A percentile compares a stretch with the other conserved stretches of the same genome.
phyloP scores from a whole-genome alignment of 1,284 basidiomycete species.

The Rhodotorula sp. region DNA sequence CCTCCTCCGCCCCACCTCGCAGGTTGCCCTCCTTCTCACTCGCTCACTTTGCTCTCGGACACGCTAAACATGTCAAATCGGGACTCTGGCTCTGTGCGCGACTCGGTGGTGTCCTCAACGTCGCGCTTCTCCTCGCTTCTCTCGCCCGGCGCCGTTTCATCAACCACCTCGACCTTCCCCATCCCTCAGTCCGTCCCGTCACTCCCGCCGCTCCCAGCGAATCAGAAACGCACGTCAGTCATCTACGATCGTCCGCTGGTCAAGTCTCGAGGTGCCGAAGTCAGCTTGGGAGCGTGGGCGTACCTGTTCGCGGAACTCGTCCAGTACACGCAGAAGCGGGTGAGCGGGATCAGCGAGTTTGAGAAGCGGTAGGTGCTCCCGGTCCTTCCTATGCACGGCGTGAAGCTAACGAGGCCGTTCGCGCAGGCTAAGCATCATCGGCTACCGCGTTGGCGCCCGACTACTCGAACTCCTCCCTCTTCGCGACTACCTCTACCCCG shows the following conservation, averaged over 20 bases:
- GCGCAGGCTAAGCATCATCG: slow-evolving; percentile 75
- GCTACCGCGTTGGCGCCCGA: slow-evolving; percentile 81
- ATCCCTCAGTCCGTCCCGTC: neutral
- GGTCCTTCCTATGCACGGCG: neutral
- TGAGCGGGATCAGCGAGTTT: slow-evolving; percentile 89
- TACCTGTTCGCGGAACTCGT: slow-evolving; percentile 90
- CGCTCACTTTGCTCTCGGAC: neutral
- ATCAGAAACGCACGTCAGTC: slow-evolving; percentile 16
- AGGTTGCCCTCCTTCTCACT: neutral
- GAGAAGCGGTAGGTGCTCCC: slow-evolving; percentile 56
- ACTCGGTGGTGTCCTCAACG: slow-evolving; percentile 17
- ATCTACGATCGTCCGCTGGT: slow-evolving; percentile 83
- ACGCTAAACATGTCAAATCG: slow-evolving; percentile 8
- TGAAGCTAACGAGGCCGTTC: neutral
- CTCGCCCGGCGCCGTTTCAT: slow-evolving; percentile 4
- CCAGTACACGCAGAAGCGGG: slow-evolving; percentile 91
- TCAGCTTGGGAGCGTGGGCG: slow-evolving; percentile 74
- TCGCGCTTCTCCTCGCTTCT: slow-evolving; percentile 35
- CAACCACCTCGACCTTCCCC: slow-evolving; percentile 18
- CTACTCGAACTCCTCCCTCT: slow-evolving; percentile 65
- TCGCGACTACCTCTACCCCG: slow-evolving; percentile 41
- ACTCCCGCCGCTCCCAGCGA: slow-evolving; percentile 1
- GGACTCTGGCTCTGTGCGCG: slow-evolving; percentile 18
- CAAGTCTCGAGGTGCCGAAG: slow-evolving; percentile 75
- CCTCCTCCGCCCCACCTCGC: neutral